Evolutionary conservation across 257 asterid genomes (phyloP).

Genomic region (Datura wrightii): DNA sequence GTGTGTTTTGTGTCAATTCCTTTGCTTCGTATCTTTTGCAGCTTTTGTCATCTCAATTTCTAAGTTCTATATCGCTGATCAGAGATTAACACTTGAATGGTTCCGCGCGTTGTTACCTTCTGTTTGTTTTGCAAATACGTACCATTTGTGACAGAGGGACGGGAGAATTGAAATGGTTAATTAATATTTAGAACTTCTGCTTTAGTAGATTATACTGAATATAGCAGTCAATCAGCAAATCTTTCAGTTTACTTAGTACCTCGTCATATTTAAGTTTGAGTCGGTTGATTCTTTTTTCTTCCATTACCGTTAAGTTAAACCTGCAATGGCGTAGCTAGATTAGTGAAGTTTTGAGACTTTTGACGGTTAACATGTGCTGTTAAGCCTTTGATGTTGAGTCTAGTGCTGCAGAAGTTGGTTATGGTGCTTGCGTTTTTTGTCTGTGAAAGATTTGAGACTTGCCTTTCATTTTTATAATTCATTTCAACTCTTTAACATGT

Average conservation of each 20-base stretch:
- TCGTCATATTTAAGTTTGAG: background rate
- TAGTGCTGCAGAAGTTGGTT: background rate
- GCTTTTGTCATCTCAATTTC: background rate
- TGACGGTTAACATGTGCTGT: background rate
- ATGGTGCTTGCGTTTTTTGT: background rate
- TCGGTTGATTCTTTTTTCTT: background rate
- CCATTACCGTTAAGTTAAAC: background rate
- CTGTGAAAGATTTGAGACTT: background rate
- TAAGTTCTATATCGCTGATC: background rate
- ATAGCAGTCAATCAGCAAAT: background rate
- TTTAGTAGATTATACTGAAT: background rate
- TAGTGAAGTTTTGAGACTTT: background rate
- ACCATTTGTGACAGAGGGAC: background rate
- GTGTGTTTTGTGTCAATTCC: conserved; percentile 38
- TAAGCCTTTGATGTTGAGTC: background rate
- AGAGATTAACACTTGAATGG: background rate
- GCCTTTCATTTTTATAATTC: background rate
- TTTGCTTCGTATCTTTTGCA: background rate
- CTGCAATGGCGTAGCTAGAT: background rate
- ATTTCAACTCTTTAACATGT: background rate
- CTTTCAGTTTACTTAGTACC: background rate
- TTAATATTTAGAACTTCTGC: background rate
- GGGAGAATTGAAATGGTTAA: background rate
- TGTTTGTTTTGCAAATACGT: background rate
- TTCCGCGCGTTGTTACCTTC: background rate